These are phyloP conservation scores for Tremellales sp. DNA, from an alignment of 1,284 basidiomycete genomes.

Conservation along the genomic window DNA sequence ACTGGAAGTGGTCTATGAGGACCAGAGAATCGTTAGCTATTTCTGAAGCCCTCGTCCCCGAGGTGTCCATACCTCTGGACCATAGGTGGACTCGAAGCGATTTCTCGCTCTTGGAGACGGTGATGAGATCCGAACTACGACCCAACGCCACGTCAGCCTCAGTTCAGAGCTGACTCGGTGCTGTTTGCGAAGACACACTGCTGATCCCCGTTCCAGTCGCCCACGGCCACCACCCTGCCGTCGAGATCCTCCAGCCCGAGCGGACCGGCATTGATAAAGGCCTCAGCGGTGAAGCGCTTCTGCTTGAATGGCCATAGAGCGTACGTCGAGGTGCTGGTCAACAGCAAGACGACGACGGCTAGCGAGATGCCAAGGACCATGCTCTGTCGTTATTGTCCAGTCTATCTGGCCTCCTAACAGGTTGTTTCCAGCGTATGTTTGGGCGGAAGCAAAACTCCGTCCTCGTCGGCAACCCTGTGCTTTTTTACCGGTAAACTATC, in stretches of 20 bases:
- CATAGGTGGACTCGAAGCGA: slow-evolving; percentile 73
- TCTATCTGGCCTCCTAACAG: too few species aligned
- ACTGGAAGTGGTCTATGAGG: slow-evolving; percentile 53
- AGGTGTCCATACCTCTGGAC: slow-evolving; percentile 83
- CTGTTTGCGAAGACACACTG: slow-evolving; percentile 69
- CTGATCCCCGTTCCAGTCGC: slow-evolving; percentile 93
- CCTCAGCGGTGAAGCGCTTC: slow-evolving; percentile 81
- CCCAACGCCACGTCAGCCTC: slow-evolving; percentile 1
- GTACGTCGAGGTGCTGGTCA: too few species aligned
- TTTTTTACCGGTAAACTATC: too few species aligned
- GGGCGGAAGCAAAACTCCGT: too few species aligned
- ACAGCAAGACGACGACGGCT: too few species aligned
- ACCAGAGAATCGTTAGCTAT: slow-evolving; percentile 3
- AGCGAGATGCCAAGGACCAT: too few species aligned
- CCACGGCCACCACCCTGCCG: slow-evolving; percentile 74
- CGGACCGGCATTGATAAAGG: slow-evolving; percentile 72
- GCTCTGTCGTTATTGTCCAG: too few species aligned
- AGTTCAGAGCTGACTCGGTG: too few species aligned
- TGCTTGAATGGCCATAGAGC: slow-evolving; percentile 72
- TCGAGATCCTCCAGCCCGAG: slow-evolving; percentile 67
- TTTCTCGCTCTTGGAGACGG: slow-evolving; percentile 67
- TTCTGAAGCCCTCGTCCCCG: slow-evolving; percentile 34
- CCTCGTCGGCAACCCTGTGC: too few species aligned
- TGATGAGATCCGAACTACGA: slow-evolving; percentile 72
- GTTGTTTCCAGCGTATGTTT: too few species aligned